A percentile compares a stretch with the other conserved stretches of the same genome.
phyloP scores from a whole-genome alignment of 164 flowering plant species.

The Houttuynia cordata region DNA sequence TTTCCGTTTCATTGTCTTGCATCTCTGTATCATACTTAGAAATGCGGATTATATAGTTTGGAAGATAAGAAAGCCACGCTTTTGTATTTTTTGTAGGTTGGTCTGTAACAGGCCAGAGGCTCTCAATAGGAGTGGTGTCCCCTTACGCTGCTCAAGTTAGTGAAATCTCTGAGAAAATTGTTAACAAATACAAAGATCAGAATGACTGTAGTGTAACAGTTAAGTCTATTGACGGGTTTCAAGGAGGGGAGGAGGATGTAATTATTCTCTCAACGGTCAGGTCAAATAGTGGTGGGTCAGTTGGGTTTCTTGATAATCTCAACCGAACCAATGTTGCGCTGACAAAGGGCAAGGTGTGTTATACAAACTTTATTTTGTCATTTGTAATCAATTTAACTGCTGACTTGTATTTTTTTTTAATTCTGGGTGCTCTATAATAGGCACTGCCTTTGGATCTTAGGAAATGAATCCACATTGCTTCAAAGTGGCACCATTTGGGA shows the following conservation, averaged over 20 bases:
- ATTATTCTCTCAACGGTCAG: conserved; percentile 49
- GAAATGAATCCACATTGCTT: conserved; percentile 14
- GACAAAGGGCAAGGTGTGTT: conserved; percentile 52
- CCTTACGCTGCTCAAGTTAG: conserved; percentile 46
- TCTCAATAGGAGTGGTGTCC: conserved; percentile 68
- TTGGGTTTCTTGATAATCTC: conserved; percentile 37
- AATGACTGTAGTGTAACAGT: conserved; percentile 28
- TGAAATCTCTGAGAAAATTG: conserved; percentile 27
- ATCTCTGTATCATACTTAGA: no score
- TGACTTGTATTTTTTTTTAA: background rate
- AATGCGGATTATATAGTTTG: no score
- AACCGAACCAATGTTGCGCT: conserved; percentile 52
- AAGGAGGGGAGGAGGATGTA: conserved; percentile 54
- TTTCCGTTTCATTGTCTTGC: no score
- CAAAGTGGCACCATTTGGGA: conserved; percentile 11
- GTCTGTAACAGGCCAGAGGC: conserved; percentile 7
- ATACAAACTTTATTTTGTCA: background rate
- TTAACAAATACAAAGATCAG: conserved; percentile 17
- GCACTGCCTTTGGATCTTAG: conserved; percentile 33
- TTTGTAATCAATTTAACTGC: no score
- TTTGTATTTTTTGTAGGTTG: no score
- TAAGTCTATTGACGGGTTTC: conserved; percentile 46
- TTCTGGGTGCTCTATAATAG: conserved; percentile 36
- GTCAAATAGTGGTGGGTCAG: conserved; percentile 26
- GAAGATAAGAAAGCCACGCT: no score